phyloP scores from a whole-genome alignment of 2,329 filamentous ascomycete species.

The Pyrenophora teres region DNA sequence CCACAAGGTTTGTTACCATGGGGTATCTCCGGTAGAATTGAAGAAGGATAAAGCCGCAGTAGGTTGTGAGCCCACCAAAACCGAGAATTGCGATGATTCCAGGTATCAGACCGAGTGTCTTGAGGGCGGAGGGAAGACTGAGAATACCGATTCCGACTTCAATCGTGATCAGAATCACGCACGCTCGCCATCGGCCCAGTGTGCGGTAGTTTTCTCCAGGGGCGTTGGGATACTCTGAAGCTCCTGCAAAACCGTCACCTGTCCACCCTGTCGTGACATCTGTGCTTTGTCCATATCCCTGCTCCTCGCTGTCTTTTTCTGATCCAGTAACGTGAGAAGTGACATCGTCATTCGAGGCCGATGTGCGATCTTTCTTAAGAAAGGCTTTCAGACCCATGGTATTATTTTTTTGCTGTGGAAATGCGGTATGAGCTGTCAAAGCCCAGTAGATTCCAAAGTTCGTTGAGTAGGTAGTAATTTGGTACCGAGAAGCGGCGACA shows the following conservation, averaged over 20 bases:
- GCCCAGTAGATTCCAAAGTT: not conserved
- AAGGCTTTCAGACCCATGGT: slow-evolving; percentile 33
- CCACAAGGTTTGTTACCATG: slow-evolving; percentile 38
- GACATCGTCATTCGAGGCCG: slow-evolving; percentile 14
- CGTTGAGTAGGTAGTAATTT: slow-evolving; percentile 1
- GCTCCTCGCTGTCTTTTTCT: slow-evolving; percentile 27
- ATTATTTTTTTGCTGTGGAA: slow-evolving; percentile 4
- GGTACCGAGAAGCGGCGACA: slow-evolving; percentile 15
- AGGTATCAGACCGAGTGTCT: slow-evolving; percentile 36
- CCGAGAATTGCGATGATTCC: slow-evolving; percentile 39
- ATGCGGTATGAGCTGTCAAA: not conserved
- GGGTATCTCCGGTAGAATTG: slow-evolving; percentile 35
- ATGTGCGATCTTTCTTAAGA: slow-evolving; percentile 29
- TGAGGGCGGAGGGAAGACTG: slow-evolving; percentile 34
- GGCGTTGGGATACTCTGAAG: slow-evolving; percentile 26
- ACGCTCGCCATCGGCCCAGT: slow-evolving; percentile 35
- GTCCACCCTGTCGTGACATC: slow-evolving; percentile 33
- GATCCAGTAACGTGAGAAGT: slow-evolving; percentile 24
- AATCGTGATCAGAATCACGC: slow-evolving; percentile 38
- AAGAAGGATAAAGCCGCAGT: slow-evolving; percentile 34
- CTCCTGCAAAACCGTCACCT: slow-evolving; percentile 29
- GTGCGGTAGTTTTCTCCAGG: slow-evolving; percentile 32
- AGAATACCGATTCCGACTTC: slow-evolving; percentile 40
- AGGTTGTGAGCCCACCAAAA: slow-evolving; percentile 33
- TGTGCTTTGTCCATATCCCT: slow-evolving; percentile 30